Evolutionary conservation across 495 filamentous ascomycete genomes (phyloP), one percentile per base, ranked within the genome.

Genomic region (Aspergillus nidulans): DNA sequence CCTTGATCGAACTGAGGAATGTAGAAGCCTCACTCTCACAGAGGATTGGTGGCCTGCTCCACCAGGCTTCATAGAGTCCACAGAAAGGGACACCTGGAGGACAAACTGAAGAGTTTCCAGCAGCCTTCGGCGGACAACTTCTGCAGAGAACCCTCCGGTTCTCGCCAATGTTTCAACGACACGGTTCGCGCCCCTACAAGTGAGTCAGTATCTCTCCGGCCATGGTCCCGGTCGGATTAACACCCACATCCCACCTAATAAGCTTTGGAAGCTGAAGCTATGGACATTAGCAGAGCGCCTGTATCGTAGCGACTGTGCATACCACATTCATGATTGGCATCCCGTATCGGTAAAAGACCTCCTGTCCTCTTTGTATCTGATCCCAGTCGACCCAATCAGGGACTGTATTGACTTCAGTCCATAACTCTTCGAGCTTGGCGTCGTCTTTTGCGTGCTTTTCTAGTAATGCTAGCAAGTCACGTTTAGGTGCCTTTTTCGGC

Each of bases 331-430:
- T 79, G 13, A 79, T 81, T 4, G 86, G 80, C 16, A 80, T 82
- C 19, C 82, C 86, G 64, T 92, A 94, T 18, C 90, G 81, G 63
- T 84, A 88, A 61, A 86, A 87, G 0, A 86, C 77, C 44, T 80
- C 73, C 49, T 79, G 76, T 7, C 72, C 76, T 61, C 88, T 70
- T 57, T 78, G 70, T 58, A 95, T 86, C 63, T 91, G 88, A 9
- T 79, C 76, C 88, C 88, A 94, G 66, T 91, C 83, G 1, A 95
- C 90, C 89, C 89, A 95, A 13, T 77, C 69, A 0, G 89, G 90
- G 18, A 91, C 68, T 1, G 80, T 85, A 59, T 84, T 86, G 46
- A 89, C 73, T 62, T 92, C 77, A 0, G 57, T 64, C 89, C 89
- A 91, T 6, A 95, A 64, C 28, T 77, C 61, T 8, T 69, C 59